Base-by-base conservation (phyloP, 2,329 filamentous ascomycete species). In the Fusarium setosum region DNA sequence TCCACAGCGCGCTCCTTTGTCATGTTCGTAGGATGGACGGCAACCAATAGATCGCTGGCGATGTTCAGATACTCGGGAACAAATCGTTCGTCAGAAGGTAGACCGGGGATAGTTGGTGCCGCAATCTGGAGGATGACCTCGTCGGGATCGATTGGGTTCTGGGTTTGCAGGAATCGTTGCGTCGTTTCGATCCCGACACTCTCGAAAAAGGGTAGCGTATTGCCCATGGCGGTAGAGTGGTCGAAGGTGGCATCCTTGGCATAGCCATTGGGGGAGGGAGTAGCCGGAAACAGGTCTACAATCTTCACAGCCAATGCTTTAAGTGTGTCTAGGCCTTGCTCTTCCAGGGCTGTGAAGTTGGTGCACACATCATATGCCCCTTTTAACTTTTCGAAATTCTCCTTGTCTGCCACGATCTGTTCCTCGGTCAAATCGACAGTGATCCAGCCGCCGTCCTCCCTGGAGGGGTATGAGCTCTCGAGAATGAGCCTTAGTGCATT, bases 21-120 rank as follows among this genome's bases (percentile, higher is more conserved):
- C 7, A 61, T 6, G 9, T 67, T 67, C 15, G 10, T 49, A 3
- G 65, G 65, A 21, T 67, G 53, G 11, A 61, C 56, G 11, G 63
- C 42, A 4, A 31, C 11, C n/a, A 67, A 15, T 1, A 67, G 41
- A 0, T 44, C 44, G 1, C 55, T 52, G 1, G 56, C 34, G 7
- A 56, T 26, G 11, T 26, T 9, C 6, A 61, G 10, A n/a, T 58
- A 66, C 13, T 56, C 49, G 4, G 17, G 2, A 1, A 34, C 1
- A 3, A 15, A n/a, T 4, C 18, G 32, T 11, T 57, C 41, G 0
- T 18, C 11, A 1, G 54, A 23, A 7, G 53, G 34, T 9, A 44
- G 6, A 5, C 21, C 17, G 5, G 11, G 1, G 2, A 18, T 21
- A 1, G 35, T 34, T 23, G 56, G 42, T 3, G 32, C 11, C 3